Evolutionary conservation across 1,139 yeast genomes (phyloP).

Genomic region (Lodderomyces orthopsilosis): DNA sequence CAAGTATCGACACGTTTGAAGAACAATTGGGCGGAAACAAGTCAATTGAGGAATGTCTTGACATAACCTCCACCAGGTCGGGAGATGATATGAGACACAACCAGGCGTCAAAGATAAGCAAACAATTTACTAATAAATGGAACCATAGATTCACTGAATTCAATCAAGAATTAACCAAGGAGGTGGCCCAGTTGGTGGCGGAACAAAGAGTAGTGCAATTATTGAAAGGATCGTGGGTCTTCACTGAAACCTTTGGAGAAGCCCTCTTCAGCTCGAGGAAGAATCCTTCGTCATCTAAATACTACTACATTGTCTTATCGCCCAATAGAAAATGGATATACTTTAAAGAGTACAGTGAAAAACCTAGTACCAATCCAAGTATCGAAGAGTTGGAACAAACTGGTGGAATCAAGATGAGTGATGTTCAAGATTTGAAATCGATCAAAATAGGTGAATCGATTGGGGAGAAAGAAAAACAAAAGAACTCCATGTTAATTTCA

Average conservation of each 20-base stretch:
- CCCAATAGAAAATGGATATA: constrained; percentile 67
- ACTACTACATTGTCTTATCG: constrained; percentile 62
- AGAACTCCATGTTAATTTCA: constrained; percentile 43
- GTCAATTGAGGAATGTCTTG: constrained; percentile 44
- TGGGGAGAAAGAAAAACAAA: constrained; percentile 39
- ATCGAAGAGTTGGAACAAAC: constrained; percentile 50
- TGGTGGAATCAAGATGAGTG: constrained; percentile 27
- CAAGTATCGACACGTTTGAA: constrained; percentile 33
- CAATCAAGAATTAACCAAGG: constrained; percentile 49
- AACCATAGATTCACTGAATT: constrained; percentile 42
- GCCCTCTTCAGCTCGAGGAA: constrained; percentile 23
- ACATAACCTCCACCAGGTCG: constrained; percentile 40
- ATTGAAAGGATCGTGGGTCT: constrained; percentile 85
- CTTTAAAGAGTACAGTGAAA: constrained; percentile 56
- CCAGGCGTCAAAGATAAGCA: constrained; percentile 51
- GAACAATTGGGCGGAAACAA: constrained; percentile 21
- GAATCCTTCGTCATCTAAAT: constrained; percentile 20
- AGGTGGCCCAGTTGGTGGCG: constrained; percentile 71
- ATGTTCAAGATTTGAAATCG: constrained; percentile 42
- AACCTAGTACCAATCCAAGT: constrained; percentile 50
- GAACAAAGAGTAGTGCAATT: constrained; percentile 74
- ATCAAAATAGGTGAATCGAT: constrained; percentile 42
- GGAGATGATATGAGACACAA: constrained; percentile 53
- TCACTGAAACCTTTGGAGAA: constrained; percentile 59
- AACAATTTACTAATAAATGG: constrained; percentile 32